A percentile compares a stretch with the other conserved stretches of the same genome.
These are phyloP conservation scores for Naganishia friedmannii DNA, from an alignment of 768 basidiomycete genomes.

Conservation along the genomic window DNA sequence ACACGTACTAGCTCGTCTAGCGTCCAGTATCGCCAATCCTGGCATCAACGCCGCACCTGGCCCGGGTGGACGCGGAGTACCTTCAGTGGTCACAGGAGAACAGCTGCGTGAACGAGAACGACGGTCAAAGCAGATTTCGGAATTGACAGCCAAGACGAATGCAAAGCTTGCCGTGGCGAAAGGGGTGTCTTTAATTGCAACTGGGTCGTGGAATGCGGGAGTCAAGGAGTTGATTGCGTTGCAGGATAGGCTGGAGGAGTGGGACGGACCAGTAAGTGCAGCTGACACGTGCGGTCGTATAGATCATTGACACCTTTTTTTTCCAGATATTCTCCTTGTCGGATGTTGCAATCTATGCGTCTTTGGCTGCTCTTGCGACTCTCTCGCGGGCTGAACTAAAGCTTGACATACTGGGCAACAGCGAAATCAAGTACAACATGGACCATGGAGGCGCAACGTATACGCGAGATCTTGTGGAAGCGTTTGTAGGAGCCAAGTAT, in stretches of 20 bases:
- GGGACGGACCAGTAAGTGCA: slow-evolving; percentile 29
- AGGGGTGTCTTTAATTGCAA: slow-evolving; percentile 20
- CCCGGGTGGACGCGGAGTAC: neutral
- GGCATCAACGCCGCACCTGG: neutral
- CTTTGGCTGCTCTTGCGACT: slow-evolving; percentile 25
- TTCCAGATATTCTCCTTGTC: slow-evolving; percentile 24
- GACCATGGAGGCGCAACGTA: slow-evolving; percentile 24
- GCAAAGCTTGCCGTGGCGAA: slow-evolving; percentile 24
- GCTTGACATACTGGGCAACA: slow-evolving; percentile 24
- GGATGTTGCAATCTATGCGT: slow-evolving; percentile 30
- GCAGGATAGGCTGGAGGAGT: slow-evolving; percentile 27
- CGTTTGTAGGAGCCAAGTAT: slow-evolving; percentile 30
- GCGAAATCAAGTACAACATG: slow-evolving; percentile 23
- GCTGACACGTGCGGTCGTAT: neutral
- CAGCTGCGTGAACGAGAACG: slow-evolving; percentile 22
- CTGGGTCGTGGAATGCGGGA: slow-evolving; percentile 19
- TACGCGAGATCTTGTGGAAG: slow-evolving; percentile 19
- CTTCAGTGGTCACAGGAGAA: slow-evolving; percentile 24
- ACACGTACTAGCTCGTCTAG: slow-evolving; percentile 24
- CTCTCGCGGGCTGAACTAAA: slow-evolving; percentile 18
- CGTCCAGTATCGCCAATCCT: neutral
- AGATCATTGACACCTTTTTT: neutral
- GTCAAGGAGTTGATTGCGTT: slow-evolving; percentile 20
- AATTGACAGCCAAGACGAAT: slow-evolving; percentile 8
- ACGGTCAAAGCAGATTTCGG: slow-evolving; percentile 19